Conservation (phyloP, 306 rosid genomes). For the Castanopsis chinensis region DNA sequence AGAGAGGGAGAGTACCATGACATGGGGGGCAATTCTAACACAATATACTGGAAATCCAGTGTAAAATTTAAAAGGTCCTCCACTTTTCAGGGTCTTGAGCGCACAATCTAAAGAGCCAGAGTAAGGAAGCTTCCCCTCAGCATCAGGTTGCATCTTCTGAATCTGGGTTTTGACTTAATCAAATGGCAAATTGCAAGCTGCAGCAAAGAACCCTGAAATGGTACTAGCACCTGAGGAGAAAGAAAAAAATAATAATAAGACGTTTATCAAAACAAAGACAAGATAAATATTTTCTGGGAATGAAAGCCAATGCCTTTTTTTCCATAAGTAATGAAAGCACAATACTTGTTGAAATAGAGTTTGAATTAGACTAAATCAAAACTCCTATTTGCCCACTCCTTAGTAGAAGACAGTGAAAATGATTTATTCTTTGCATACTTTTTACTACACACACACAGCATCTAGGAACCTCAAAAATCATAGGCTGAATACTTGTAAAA, state of each 20-base stretch:
- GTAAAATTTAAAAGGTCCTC: slow-evolving; percentile 87
- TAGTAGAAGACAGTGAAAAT: background rate
- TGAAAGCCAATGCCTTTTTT: background rate
- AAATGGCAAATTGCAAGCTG: slow-evolving; percentile 97
- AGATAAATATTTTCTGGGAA: background rate
- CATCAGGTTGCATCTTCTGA: slow-evolving; percentile 98
- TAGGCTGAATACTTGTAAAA: background rate
- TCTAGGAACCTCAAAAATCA: background rate
- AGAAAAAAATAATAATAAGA: background rate
- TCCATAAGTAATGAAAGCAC: too few species aligned
- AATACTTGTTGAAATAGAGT: background rate
- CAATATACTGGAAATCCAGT: slow-evolving; percentile 94
- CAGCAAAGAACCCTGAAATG: slow-evolving; percentile 87
- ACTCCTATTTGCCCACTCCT: background rate
- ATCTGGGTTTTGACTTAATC: slow-evolving; percentile 96
- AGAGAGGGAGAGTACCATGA: slow-evolving; percentile 65
- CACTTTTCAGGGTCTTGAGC: slow-evolving; percentile 66
- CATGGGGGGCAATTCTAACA: slow-evolving; percentile 91
- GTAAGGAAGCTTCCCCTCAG: slow-evolving; percentile 85
- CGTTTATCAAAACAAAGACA: slow-evolving; percentile 1
- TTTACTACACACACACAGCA: background rate
- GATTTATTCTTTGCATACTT: too few species aligned
- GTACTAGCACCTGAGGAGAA: slow-evolving; percentile 67
- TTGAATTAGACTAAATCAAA: background rate
- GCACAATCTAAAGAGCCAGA: slow-evolving; percentile 87